These are phyloP conservation scores for Lactarius pseudohatsudake DNA, from an alignment of 768 basidiomycete genomes.

Conservation along the genomic window DNA sequence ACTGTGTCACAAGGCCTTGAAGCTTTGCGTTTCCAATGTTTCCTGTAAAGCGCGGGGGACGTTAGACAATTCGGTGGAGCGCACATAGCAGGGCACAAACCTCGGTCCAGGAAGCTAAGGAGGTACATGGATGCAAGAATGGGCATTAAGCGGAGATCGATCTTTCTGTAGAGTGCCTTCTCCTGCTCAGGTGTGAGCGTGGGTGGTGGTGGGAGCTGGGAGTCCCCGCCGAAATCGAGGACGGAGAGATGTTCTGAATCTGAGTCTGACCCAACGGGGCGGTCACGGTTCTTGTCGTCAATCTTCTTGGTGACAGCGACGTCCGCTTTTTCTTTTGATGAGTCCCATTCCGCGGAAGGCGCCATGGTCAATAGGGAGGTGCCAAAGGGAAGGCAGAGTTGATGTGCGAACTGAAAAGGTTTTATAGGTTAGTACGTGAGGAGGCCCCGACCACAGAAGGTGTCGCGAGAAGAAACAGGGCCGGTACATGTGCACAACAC, in stretches of 20 bases:
- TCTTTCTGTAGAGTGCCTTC: slow-evolving; percentile 37
- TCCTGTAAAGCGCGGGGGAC: slow-evolving; percentile 38
- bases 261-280: not conserved
- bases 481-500: no score
- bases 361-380: not conserved
- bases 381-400: not conserved
- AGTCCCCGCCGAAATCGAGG: slow-evolving; percentile 21
- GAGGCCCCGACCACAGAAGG: no score
- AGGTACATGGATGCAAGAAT: slow-evolving; percentile 37
- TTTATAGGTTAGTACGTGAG: not conserved
- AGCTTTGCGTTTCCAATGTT: slow-evolving; percentile 70
- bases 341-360: not conserved
- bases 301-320: not conserved
- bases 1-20: slow-evolving; percentile 57
- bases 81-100: slow-evolving; percentile 23
- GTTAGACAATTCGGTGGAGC: not conserved
- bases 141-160: slow-evolving; percentile 36
- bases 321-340: not conserved
- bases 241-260: slow-evolving; percentile 12
- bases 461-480: no score
- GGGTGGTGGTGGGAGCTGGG: slow-evolving; percentile 21
- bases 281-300: not conserved
- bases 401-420: not conserved
- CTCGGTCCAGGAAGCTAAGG: slow-evolving; percentile 35
- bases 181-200: slow-evolving; percentile 49